Conservation (phyloP, 2,329 filamentous ascomycete genomes). For the Hypoxylon sp. region DNA sequence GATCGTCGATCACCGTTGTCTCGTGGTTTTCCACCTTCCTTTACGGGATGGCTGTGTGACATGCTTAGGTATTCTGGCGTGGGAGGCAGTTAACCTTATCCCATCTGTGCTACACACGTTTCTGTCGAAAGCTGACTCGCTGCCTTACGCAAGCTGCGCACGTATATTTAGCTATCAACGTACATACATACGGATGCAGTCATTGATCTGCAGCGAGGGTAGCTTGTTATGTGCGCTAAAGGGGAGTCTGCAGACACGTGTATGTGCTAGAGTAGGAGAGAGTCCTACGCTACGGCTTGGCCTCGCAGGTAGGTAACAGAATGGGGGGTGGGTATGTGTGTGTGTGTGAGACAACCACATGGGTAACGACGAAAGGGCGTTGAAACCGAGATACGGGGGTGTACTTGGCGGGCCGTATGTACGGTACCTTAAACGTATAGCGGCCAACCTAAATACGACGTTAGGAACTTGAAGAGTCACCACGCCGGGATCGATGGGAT, state of each 20-base stretch:
- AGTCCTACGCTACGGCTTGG: slow-evolving; percentile 2
- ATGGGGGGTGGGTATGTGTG: neutral
- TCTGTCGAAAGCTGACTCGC: neutral
- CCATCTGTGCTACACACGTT: neutral
- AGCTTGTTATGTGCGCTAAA: neutral
- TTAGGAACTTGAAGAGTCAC: slow-evolving; percentile 1
- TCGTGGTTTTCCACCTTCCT: slow-evolving; percentile 19
- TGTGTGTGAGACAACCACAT: neutral
- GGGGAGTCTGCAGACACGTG: neutral
- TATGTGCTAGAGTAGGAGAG: neutral
- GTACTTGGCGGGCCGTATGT: neutral
- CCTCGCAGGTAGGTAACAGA: neutral
- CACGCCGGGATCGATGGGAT: neutral
- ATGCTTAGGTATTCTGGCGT: neutral
- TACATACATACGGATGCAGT: neutral
- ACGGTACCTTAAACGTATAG: neutral
- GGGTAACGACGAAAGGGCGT: neutral
- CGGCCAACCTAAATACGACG: slow-evolving; percentile 1
- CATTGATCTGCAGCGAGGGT: neutral
- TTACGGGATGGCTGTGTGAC: neutral
- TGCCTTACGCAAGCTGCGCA: slow-evolving; percentile 1
- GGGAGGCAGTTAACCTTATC: neutral
- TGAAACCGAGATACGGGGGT: neutral
- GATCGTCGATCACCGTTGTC: neutral
- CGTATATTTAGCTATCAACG: neutral